Conservation (phyloP, 2,329 filamentous ascomycete species). For the Aaosphaeria arxii region DNA sequence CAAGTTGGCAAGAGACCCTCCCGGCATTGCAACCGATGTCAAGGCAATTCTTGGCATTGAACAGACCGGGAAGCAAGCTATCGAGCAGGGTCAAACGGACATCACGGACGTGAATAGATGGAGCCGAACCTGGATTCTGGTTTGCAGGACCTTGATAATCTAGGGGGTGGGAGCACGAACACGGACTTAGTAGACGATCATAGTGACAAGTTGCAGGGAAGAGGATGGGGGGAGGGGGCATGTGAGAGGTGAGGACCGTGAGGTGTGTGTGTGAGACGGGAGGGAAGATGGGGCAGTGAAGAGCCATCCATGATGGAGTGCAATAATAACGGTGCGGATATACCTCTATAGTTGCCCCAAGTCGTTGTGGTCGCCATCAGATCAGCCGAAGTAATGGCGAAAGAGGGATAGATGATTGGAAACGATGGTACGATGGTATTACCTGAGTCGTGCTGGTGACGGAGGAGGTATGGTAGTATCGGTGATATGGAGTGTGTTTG, state of each 20-base stretch:
- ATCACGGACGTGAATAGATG: conserved; percentile 36
- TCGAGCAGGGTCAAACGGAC: conserved; percentile 32
- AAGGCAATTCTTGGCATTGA: conserved; percentile 33
- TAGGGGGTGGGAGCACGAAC: conserved; percentile 14
- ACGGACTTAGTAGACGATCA: conserved; percentile 1
- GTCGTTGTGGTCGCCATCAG: not conserved
- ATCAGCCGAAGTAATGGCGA: not conserved
- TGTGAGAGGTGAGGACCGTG: not conserved
- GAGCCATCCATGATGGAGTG: no score
- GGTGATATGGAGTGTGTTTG: no score
- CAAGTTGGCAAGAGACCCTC: conserved; percentile 35
- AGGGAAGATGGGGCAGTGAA: not conserved
- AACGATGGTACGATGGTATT: no score
- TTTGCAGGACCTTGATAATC: conserved; percentile 36
- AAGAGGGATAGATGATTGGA: not conserved
- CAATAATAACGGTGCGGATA: conserved; percentile 4
- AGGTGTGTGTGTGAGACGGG: no score
- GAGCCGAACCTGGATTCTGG: conserved; percentile 28
- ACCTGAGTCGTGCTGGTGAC: no score
- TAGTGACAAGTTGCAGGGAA: not conserved
- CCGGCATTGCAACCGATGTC: conserved; percentile 42
- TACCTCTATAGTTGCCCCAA: conserved; percentile 8
- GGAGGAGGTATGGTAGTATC: no score
- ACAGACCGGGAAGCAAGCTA: conserved; percentile 30
- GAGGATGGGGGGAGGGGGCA: not conserved